phyloP scores from a whole-genome alignment of 495 filamentous ascomycete genomes.

The Aspergillus sclerotioniger region DNA sequence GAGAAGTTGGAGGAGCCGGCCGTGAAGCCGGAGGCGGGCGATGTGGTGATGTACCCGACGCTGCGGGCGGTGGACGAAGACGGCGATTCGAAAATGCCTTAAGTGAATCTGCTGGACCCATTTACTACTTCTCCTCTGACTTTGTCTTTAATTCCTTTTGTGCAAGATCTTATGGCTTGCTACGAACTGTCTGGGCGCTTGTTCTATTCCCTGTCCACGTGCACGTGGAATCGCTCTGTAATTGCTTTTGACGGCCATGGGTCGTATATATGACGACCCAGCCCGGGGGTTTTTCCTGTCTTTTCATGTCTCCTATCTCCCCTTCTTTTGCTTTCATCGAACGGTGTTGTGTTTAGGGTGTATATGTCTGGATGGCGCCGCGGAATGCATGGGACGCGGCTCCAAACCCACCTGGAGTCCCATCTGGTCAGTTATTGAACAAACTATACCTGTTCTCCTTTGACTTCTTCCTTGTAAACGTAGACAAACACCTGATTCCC shows the following conservation, averaged over 20 bases:
- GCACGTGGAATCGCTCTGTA: constrained; percentile 9
- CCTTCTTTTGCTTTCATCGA: not conserved
- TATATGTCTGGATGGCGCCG: too few species aligned
- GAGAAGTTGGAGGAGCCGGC: constrained; percentile 16
- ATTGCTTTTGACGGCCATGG: not conserved
- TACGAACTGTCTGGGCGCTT: constrained; percentile 9
- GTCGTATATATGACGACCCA: constrained; percentile 1
- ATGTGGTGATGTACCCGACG: constrained; percentile 46
- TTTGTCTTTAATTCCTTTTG: constrained; percentile 16
- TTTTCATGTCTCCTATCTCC: not conserved
- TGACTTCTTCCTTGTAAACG: too few species aligned
- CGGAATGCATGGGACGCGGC: too few species aligned
- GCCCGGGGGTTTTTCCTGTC: not conserved
- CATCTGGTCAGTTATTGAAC: too few species aligned
- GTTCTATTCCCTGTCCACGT: constrained; percentile 16
- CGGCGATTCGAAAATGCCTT: constrained; percentile 42
- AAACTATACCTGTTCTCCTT: too few species aligned
- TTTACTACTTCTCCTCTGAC: constrained; percentile 7
- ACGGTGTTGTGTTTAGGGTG: too few species aligned
- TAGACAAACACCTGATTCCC: too few species aligned
- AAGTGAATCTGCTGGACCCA: constrained; percentile 5
- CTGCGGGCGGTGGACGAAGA: constrained; percentile 44
- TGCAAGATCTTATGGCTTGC: constrained; percentile 9
- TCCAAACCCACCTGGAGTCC: too few species aligned
- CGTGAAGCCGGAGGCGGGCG: constrained; percentile 24